phyloP scores from a whole-genome alignment of 352 stramenopile species.

The Globisporangium echinulatum region DNA sequence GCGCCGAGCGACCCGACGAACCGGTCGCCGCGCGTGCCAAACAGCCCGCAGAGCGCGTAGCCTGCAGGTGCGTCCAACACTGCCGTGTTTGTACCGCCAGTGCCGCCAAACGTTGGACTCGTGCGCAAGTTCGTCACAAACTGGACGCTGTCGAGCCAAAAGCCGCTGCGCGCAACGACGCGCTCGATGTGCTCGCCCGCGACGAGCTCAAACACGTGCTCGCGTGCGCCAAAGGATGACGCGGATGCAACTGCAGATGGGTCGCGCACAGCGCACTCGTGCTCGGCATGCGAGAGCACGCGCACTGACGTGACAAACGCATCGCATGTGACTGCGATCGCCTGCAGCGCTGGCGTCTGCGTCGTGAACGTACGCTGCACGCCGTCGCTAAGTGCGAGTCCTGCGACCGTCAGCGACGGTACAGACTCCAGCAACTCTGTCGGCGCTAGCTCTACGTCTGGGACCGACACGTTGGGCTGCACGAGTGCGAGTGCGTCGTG shows the following conservation, averaged over 20 bases:
- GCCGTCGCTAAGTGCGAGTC: conserved; percentile 16
- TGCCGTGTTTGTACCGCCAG: conserved; percentile 17
- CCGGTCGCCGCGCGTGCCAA: conserved; percentile 24
- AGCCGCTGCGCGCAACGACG: conserved; percentile 35
- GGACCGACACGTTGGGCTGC: too few relatives aligned
- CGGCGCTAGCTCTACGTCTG: too few relatives aligned
- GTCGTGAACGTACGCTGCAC: conserved; percentile 10
- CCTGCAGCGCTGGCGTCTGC: conserved; percentile 10
- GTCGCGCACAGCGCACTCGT: conserved; percentile 9
- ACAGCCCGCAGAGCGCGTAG: conserved; percentile 30
- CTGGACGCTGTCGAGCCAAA: conserved; percentile 47
- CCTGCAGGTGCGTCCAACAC: conserved; percentile 22
- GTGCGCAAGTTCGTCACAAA: conserved; percentile 36
- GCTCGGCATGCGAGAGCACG: conserved; percentile 21
- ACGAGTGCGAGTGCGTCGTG: too few relatives aligned
- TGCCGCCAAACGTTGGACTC: conserved; percentile 44
- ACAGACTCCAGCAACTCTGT: neutral
- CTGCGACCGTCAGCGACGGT: conserved; percentile 11
- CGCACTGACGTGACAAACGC: conserved; percentile 30
- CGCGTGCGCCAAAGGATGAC: conserved; percentile 18
- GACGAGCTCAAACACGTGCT: conserved; percentile 44
- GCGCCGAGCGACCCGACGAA: conserved; percentile 33
- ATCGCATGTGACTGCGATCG: conserved; percentile 29
- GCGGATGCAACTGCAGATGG: neutral
- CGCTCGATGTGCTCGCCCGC: conserved; percentile 29